These are phyloP conservation scores for Geotrichum australiense DNA, from an alignment of 1,139 yeast genomes.

Conservation along the genomic window DNA sequence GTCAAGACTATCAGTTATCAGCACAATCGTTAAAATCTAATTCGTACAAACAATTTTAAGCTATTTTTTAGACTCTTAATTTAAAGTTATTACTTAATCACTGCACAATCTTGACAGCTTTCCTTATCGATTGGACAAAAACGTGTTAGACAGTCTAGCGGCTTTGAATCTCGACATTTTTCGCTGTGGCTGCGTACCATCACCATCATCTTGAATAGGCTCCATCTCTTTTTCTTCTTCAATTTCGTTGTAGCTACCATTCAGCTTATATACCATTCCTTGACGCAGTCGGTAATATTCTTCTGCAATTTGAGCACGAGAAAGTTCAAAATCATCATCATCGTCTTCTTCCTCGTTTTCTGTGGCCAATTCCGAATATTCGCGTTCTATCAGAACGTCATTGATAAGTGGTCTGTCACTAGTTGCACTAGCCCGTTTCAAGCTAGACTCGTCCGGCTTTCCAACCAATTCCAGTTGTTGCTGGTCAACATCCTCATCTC, in stretches of 20 bases:
- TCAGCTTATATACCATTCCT: slow-evolving; percentile 40
- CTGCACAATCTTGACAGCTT: not conserved
- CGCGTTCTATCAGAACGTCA: slow-evolving; percentile 23
- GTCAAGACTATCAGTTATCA: not conserved
- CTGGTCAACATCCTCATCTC: slow-evolving; percentile 13
- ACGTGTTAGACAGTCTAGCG: slow-evolving; percentile 33
- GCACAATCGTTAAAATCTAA: not conserved
- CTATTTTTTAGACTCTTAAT: not conserved
- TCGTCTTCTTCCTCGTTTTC: slow-evolving; percentile 19
- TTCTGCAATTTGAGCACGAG: slow-evolving; percentile 36
- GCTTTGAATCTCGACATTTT: slow-evolving; percentile 64
- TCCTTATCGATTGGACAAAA: not conserved
- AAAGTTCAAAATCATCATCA: slow-evolving; percentile 16
- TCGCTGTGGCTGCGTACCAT: slow-evolving; percentile 35
- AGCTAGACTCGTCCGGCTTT: not conserved
- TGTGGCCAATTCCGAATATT: slow-evolving; percentile 11
- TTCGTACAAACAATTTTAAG: not conserved
- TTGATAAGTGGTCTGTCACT: slow-evolving; percentile 20
- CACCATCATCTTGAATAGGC: slow-evolving; percentile 64
- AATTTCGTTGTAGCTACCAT: slow-evolving; percentile 44
- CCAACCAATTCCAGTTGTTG: too few species aligned
- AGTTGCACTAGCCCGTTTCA: slow-evolving; percentile 6
- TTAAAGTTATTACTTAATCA: not conserved
- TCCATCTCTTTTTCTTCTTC: slow-evolving; percentile 54
- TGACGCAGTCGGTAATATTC: slow-evolving; percentile 56